Evolutionary conservation across 805 yeast species (phyloP).

Genomic region (Cyberlindnera americana): DNA sequence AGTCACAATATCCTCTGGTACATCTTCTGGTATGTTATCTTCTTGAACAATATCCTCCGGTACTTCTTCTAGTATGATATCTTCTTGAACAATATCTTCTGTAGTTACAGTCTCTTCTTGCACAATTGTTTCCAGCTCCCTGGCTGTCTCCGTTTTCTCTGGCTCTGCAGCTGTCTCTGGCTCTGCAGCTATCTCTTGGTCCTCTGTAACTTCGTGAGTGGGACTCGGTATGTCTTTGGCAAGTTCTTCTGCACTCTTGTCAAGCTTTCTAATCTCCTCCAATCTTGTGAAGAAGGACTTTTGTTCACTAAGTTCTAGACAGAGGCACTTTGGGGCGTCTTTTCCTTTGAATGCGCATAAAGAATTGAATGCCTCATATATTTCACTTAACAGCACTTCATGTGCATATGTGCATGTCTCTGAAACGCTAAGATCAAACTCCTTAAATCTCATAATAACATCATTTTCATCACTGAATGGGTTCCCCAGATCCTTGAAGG

Average conservation of each 20-base stretch:
- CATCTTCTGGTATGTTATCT: no score
- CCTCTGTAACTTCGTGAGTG: no score
- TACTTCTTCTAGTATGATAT: no score
- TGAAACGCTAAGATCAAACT: constrained; percentile 16
- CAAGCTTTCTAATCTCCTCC: constrained; percentile 12
- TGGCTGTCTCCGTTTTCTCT: not conserved
- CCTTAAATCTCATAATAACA: constrained; percentile 18
- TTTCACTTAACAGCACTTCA: constrained; percentile 18
- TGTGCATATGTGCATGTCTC: constrained; percentile 21
- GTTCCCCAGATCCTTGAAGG: constrained; percentile 16
- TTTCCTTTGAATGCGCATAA: constrained; percentile 5
- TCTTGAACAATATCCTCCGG: no score
- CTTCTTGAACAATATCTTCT: no score
- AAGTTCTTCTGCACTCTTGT: not conserved
- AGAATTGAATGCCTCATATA: constrained; percentile 16
- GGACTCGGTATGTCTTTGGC: not conserved
- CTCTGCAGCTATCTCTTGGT: not conserved
- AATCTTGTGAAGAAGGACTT: constrained; percentile 16
- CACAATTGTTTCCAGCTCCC: not conserved
- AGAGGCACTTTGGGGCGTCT: constrained; percentile 12
- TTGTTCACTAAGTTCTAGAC: constrained; percentile 15
- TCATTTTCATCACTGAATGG: constrained; percentile 24
- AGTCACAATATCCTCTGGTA: no score
- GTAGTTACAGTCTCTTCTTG: not conserved
- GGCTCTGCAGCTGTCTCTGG: not conserved